These are phyloP conservation scores for Mortierella claussenii DNA, from an alignment of 192 early-diverging fungal genomes.

Conservation along the genomic window DNA sequence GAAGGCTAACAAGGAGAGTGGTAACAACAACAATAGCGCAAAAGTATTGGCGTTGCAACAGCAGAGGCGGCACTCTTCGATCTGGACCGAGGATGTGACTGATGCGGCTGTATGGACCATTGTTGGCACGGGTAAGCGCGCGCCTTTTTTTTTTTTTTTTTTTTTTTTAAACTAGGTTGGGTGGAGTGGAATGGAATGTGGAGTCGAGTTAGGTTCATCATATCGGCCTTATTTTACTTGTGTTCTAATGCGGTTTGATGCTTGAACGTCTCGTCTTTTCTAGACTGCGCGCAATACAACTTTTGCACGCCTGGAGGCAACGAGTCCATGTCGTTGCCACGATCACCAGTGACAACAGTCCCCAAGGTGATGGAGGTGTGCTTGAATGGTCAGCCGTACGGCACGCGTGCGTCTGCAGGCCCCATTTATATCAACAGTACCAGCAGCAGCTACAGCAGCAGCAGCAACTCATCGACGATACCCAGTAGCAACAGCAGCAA, in stretches of 20 bases:
- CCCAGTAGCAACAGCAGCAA: slow-evolving; percentile 12
- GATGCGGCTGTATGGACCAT: slow-evolving; percentile 95
- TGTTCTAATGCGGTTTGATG: too few relatives aligned
- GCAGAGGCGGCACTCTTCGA: slow-evolving; percentile 49
- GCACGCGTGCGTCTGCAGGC: slow-evolving; percentile 10
- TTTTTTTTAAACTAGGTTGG: too few relatives aligned
- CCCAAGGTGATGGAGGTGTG: slow-evolving; percentile 32
- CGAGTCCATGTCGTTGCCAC: slow-evolving; percentile 45
- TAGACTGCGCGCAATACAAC: slow-evolving; percentile 65
- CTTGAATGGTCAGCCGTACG: slow-evolving; percentile 22
- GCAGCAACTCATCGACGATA: too few relatives aligned
- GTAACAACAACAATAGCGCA: slow-evolving; percentile 21
- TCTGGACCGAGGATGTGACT: slow-evolving; percentile 85
- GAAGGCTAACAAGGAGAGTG: slow-evolving; percentile 21
- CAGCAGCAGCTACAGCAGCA: slow-evolving; percentile 8
- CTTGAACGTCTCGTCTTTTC: background rate
- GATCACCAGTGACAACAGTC: slow-evolving; percentile 40
- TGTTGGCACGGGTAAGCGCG: slow-evolving; percentile 76
- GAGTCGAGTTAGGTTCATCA: too few relatives aligned
- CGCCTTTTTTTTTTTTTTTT: too few relatives aligned
- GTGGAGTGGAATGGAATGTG: too few relatives aligned
- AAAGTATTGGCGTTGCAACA: slow-evolving; percentile 31
- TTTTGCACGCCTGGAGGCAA: slow-evolving; percentile 61
- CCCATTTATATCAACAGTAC: slow-evolving; percentile 31
- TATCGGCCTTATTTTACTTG: too few relatives aligned